These are phyloP conservation scores for Phytopythium delawarense DNA, from an alignment of 352 stramenopile species.

Conservation along the genomic window DNA sequence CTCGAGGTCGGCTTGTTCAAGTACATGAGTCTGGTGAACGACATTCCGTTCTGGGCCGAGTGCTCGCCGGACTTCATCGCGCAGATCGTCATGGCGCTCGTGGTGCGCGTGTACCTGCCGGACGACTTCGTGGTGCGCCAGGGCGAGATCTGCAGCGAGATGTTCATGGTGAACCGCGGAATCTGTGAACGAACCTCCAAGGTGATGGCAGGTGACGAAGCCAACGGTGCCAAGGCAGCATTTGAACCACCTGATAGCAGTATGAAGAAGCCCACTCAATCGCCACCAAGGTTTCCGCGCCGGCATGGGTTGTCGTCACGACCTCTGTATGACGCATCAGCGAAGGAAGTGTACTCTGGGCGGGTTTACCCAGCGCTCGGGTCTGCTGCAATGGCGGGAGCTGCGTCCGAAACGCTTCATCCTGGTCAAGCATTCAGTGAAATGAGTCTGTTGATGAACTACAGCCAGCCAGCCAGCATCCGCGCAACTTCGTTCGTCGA, in stretches of 20 bases:
- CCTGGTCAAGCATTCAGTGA: constrained; percentile 26
- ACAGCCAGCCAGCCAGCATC: constrained; percentile 16
- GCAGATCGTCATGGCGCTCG: constrained; percentile 28
- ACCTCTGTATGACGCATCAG: neutral
- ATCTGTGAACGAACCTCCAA: constrained; percentile 7
- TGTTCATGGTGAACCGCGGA: constrained; percentile 42
- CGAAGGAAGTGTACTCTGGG: neutral
- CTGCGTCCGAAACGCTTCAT: neutral
- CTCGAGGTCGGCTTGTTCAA: no score
- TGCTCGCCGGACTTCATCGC: constrained; percentile 37
- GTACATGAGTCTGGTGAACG: neutral
- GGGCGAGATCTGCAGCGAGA: constrained; percentile 24
- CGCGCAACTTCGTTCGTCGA: constrained; percentile 19
- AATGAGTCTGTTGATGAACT: constrained; percentile 31
- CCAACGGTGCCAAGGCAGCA: no score
- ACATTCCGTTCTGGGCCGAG: constrained; percentile 32
- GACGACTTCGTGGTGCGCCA: constrained; percentile 46
- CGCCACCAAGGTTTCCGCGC: no score
- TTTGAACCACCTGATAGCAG: neutral
- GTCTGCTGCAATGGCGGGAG: neutral
- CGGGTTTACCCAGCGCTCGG: neutral
- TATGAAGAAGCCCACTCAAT: neutral
- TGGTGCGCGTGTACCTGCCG: constrained; percentile 33
- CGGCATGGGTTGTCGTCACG: neutral
- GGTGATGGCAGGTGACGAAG: neutral